Conservation (phyloP, 306 rosid genomes). For the Pterocarpus macrocarpus region DNA sequence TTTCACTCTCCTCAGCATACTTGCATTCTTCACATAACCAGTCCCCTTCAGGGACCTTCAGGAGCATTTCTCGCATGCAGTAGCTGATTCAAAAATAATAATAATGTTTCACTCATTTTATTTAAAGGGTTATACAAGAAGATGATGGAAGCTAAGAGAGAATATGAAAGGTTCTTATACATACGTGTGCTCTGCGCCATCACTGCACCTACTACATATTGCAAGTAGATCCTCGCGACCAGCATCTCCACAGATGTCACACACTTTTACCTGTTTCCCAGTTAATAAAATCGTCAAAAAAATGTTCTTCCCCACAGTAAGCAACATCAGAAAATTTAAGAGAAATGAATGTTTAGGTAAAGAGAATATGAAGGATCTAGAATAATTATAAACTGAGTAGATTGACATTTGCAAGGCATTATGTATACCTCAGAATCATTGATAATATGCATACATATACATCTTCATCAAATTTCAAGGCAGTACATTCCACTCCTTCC, state of each 20-base stretch:
- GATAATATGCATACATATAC: neutral
- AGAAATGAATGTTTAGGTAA: neutral
- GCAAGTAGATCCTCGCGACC: conserved; percentile 92
- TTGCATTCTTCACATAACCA: conserved; percentile 97
- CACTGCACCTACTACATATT: conserved; percentile 87
- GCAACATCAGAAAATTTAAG: conserved; percentile 40
- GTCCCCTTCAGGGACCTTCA: conserved; percentile 76
- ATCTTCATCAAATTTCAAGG: conserved; percentile 2
- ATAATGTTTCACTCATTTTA: conserved; percentile 39
- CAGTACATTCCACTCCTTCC: too few species aligned
- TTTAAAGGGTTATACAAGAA: conserved; percentile 37
- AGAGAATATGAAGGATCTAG: conserved; percentile 17
- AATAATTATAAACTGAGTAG: conserved; percentile 28
- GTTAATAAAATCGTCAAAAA: conserved; percentile 24
- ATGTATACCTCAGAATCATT: conserved; percentile 15
- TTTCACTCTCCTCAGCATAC: conserved; percentile 62
- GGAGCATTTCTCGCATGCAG: conserved; percentile 91
- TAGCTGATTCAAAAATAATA: conserved; percentile 65
- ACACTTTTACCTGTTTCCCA: conserved; percentile 80
- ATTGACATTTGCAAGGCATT: conserved; percentile 12
- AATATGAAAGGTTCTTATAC: conserved; percentile 45
- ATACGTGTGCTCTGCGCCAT: conserved; percentile 99
- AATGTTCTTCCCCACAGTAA: neutral
- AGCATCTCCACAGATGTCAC: conserved; percentile 98
- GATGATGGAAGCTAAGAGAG: conserved; percentile 7